These are phyloP conservation scores for Solanum acaule DNA, from an alignment of 257 asterid genomes.

Conservation along the genomic window DNA sequence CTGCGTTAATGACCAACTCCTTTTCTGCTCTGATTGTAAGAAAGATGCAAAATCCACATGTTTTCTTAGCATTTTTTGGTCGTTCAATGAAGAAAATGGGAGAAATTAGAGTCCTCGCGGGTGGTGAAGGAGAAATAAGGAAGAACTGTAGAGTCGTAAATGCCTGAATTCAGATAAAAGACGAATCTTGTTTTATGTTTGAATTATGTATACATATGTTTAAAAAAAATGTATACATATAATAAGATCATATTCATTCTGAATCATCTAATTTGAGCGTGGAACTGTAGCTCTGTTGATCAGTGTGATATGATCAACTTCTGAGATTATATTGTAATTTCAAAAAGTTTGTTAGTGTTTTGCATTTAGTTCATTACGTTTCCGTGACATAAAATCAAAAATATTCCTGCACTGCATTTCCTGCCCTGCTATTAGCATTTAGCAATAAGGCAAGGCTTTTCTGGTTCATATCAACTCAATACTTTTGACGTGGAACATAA, in stretches of 20 bases:
- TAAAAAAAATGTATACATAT: background rate
- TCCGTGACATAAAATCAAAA: background rate
- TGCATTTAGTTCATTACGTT: background rate
- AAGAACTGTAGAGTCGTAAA: conserved; percentile 14
- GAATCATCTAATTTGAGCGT: background rate
- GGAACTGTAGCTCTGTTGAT: background rate
- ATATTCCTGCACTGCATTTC: background rate
- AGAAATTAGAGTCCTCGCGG: conserved; percentile 9
- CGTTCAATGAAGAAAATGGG: conserved; percentile 27
- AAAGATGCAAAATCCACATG: conserved; percentile 3
- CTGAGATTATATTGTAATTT: background rate
- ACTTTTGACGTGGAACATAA: background rate
- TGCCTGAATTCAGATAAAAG: background rate
- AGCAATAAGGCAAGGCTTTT: background rate
- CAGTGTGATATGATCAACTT: background rate
- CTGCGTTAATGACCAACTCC: conserved; percentile 1
- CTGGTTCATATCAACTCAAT: background rate
- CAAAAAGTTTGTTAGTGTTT: background rate
- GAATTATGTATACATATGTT: background rate
- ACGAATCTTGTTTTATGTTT: background rate
- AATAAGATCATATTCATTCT: background rate
- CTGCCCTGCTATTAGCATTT: background rate
- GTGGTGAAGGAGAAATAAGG: conserved; percentile 23
- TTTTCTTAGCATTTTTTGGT: conserved; percentile 18
- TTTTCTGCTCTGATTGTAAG: conserved; percentile 9